A percentile compares a stretch with the other conserved stretches of the same genome.
phyloP scores from a whole-genome alignment of 2,329 filamentous ascomycete species.

The Rhexocercosporidium sp. region DNA sequence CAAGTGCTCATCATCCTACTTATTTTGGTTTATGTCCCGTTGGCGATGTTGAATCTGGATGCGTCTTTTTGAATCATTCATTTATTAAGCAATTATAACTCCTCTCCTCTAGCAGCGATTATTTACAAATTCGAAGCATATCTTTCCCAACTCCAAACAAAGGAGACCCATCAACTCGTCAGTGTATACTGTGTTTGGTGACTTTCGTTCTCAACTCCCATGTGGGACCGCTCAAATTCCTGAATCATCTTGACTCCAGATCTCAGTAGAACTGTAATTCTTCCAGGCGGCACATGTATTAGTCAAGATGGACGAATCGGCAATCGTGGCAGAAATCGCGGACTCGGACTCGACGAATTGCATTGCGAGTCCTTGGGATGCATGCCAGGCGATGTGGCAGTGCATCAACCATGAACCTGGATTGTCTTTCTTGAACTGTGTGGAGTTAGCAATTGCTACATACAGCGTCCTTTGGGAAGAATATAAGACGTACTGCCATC shows the following conservation, averaged over 20 bases:
- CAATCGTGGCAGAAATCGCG: conserved; percentile 31
- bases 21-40: background rate
- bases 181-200: background rate
- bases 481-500: conserved; percentile 26
- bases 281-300: conserved; percentile 36
- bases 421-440: conserved; percentile 40
- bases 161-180: conserved; percentile 5
- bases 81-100: conserved; percentile 2
- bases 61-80: background rate
- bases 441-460: no score
- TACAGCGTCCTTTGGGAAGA: no score
- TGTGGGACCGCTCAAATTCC: conserved; percentile 30
- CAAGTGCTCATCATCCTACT: background rate
- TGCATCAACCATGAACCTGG: conserved; percentile 43
- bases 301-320: conserved; percentile 24
- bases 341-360: conserved; percentile 53
- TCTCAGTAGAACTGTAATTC: conserved; percentile 24
- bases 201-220: background rate
- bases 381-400: conserved; percentile 56
- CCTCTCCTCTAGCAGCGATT: background rate
- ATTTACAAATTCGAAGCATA: background rate
- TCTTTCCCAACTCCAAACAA: background rate
- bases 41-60: background rate
- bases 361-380: conserved; percentile 56
- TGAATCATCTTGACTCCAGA: conserved; percentile 37